phyloP scores from a whole-genome alignment of 2,329 filamentous ascomycete genomes.

The Aspergillus floridensis region DNA sequence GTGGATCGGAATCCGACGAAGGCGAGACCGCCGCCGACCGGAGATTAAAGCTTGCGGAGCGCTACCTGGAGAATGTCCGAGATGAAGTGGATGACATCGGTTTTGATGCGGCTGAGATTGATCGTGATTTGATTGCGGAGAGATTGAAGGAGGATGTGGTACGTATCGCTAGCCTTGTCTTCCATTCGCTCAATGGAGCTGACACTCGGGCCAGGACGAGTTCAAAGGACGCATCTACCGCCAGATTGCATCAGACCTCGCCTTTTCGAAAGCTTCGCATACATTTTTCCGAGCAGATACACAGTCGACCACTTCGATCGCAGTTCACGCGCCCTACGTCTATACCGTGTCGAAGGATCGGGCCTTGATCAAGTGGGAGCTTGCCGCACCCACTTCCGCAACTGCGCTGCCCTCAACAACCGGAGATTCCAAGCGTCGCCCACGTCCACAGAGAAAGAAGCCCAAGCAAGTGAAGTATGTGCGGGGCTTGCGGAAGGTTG shows the following conservation, averaged over 20 bases:
- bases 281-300: slow-evolving; percentile 77
- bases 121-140: slow-evolving; percentile 87
- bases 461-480: slow-evolving; percentile 51
- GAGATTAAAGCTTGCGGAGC: slow-evolving; percentile 80
- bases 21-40: slow-evolving; percentile 86
- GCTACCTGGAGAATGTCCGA: slow-evolving; percentile 87
- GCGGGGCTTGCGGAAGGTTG: slow-evolving; percentile 42
- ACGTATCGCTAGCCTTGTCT: slow-evolving; percentile 25
- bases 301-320: slow-evolving; percentile 73
- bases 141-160: slow-evolving; percentile 84
- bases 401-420: slow-evolving; percentile 48
- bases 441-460: slow-evolving; percentile 42
- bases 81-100: slow-evolving; percentile 78
- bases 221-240: slow-evolving; percentile 87
- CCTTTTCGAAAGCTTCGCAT: slow-evolving; percentile 65
- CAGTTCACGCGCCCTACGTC: slow-evolving; percentile 72
- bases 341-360: slow-evolving; percentile 89
- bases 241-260: slow-evolving; percentile 69
- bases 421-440: slow-evolving; percentile 62
- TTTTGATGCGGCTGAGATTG: slow-evolving; percentile 92
- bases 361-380: slow-evolving; percentile 82
- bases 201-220: slow-evolving; percentile 58
- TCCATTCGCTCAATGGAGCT: slow-evolving; percentile 10
- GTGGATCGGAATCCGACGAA: slow-evolving; percentile 67
- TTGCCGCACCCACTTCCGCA: slow-evolving; percentile 52